Base-by-base conservation (phyloP, 768 basidiomycete species). In the Tricholoma bakamatsutake region DNA sequence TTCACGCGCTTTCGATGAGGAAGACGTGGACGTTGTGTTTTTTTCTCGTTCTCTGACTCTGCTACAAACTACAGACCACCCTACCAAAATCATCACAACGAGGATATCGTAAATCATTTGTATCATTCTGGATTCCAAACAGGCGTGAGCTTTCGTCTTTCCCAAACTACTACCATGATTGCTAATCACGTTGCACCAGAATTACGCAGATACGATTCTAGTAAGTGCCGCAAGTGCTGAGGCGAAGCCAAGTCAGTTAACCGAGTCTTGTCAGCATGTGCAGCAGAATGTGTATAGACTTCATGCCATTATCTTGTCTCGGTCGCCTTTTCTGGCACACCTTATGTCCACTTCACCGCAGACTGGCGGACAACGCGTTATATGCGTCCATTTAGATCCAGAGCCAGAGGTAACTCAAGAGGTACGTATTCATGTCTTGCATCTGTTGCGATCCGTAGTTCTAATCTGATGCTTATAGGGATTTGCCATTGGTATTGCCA, bases 251-350 rank as follows among this genome's bases (percentile, higher is more conserved):
- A 56, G 30, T 43, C 50, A 57, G n/a, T 21, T 33, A 42, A 42
- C 39, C 12, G 34, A 45, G 56, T 59, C 24, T 50, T 57, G 57
- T 37, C 64, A 90, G 87, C 87, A 88, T 73, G 83, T 88, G 55
- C 81, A 84, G 66, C 82, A 86, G 76, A 81, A 81, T 69, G 75
- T 78, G 57, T 92, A 90, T 69, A 82, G 83, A 53, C 80, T 92
- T 34, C 89, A 93, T 73, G 83, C 87, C 59, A 88, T 95, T 69
- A 86, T 94, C 61, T 77, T 95, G 59, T 90, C 91, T 57, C 86
- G 87, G 52, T 93, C 92, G 31, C 92, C 93, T 35, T 90, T 84
- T 71, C 81, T 95, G 65, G 89, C 87, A 39, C 90, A 93, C 68
- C 77, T 92, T 61, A 90, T 96, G 86, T 88, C 86, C 54, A 89